Evolutionary conservation across 768 basidiomycete genomes (phyloP), one percentile per base, ranked within the genome.

Genomic region (Suillus alpinus): DNA sequence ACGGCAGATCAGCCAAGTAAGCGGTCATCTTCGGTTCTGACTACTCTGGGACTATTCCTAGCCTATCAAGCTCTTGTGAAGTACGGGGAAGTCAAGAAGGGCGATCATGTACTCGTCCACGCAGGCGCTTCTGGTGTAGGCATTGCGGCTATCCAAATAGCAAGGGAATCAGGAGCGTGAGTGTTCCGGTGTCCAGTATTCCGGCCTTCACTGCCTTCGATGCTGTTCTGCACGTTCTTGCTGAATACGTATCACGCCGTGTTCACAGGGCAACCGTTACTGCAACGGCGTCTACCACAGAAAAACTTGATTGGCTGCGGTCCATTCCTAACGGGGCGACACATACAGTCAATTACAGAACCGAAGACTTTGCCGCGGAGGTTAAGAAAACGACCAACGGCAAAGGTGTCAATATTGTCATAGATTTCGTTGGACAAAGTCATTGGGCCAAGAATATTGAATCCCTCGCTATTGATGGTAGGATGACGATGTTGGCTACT

Each of bases 41-140:
- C 44, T 39, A 34, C 8, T 51, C 16, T 57, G 65, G 61, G 65
- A 56, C 32, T 13, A 32, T 59, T 32, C 57, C 41, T 64, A 85
- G 87, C 87, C 4, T 87, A 79, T 69, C 86, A 88, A 67, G 86
- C 83, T 0, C 71, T 89, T 20, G 79, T 92, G 51, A 70, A 88
- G 39, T 83, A 87, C 62, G 90, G 87, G 0, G 81, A 89, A 65
- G 67, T 95, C 47, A 83, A 88, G 69, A 69, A 80, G 63, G 85
- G 86, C 39, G 88, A 93, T 51, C 76, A 89, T 67, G 91, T 94
- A 10, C 81, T 98, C 16, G 81, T 98, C 13, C 96, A 98, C 69
- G 94, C 94, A 20, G 95, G 88, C 7, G 94, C 94, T 3, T 93
- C 91, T 13, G 94, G 95, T 32, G 94, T 97, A 4, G 94, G 94